Conservation (phyloP, 2,329 filamentous ascomycete genomes). For the Verticillium tricorpus region DNA sequence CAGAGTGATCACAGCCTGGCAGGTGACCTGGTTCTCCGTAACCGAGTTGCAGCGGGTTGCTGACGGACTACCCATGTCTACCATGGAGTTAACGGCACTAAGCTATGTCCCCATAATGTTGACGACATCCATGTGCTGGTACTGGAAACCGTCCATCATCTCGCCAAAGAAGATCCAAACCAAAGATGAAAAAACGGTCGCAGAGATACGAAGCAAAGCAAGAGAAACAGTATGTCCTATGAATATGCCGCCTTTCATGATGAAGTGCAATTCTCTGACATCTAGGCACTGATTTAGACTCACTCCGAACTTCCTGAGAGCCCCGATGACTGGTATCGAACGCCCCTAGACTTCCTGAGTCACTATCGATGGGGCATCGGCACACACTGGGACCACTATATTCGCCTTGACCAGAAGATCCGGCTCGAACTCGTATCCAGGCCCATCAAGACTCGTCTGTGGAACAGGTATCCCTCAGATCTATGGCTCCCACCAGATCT, state of each 20-base stretch:
- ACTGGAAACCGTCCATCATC: conserved; percentile 14
- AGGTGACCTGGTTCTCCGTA: conserved; percentile 19
- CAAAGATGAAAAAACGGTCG: conserved; percentile 8
- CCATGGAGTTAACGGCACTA: conserved; percentile 20
- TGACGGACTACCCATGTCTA: conserved; percentile 17
- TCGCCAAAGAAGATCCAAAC: conserved; percentile 7
- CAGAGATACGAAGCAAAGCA: conserved; percentile 7
- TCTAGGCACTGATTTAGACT: conserved; percentile 13
- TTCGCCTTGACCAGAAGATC: conserved; percentile 11
- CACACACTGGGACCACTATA: conserved; percentile 18
- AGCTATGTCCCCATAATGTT: conserved; percentile 19
- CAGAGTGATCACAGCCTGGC: conserved; percentile 17
- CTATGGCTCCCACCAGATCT: conserved; percentile 9
- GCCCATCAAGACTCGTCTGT: conserved; percentile 11
- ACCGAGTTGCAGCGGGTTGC: conserved; percentile 14
- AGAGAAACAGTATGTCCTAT: conserved; percentile 2
- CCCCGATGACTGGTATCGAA: conserved; percentile 18
- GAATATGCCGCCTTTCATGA: not conserved
- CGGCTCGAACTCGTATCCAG: conserved; percentile 12
- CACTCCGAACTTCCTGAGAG: conserved; percentile 13
- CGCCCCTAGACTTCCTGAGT: conserved; percentile 27
- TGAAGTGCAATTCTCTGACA: not conserved
- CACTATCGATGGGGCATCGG: conserved; percentile 11
- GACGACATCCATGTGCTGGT: conserved; percentile 14
- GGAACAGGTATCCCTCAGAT: conserved; percentile 20